These are phyloP conservation scores for Ceratobasidium sp. DNA, from an alignment of 1,284 basidiomycete genomes.

Conservation along the genomic window DNA sequence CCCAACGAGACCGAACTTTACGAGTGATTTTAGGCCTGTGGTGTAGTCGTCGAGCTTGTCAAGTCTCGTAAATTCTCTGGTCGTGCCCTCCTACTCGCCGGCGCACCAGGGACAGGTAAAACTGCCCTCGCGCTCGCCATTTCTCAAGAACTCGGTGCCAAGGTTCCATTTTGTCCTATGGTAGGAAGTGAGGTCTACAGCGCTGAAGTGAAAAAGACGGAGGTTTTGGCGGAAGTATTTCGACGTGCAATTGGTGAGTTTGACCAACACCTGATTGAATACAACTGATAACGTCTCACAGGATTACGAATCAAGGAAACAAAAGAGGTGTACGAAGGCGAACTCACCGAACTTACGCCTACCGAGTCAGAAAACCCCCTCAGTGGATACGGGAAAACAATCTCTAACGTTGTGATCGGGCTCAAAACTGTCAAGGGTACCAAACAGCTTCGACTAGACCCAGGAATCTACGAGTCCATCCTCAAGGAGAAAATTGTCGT, in stretches of 20 bases:
- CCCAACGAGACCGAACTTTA: background rate
- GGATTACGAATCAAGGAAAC: conserved; percentile 97
- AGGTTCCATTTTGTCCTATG: conserved; percentile 98
- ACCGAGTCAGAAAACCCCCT: conserved; percentile 94
- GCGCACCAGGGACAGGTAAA: conserved; percentile 92
- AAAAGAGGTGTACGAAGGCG: conserved; percentile 98
- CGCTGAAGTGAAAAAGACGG: conserved; percentile 98
- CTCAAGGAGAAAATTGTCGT: conserved; percentile 97
- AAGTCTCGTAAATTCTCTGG: conserved; percentile 93
- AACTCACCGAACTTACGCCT: conserved; percentile 96
- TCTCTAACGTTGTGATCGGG: conserved; percentile 94
- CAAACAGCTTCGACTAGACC: conserved; percentile 94
- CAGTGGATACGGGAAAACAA: conserved; percentile 97
- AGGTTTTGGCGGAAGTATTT: conserved; percentile 96
- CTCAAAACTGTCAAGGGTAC: conserved; percentile 99
- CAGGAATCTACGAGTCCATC: conserved; percentile 95
- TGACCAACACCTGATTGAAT: conserved; percentile 5
- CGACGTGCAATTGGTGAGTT: conserved; percentile 90
- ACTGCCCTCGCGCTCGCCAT: conserved; percentile 94
- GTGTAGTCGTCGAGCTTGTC: conserved; percentile 88
- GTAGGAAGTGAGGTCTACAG: conserved; percentile 97
- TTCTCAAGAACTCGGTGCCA: conserved; percentile 90
- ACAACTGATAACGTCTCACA: conserved; percentile 48
- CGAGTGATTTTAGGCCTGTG: conserved; percentile 69
- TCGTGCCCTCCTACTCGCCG: conserved; percentile 83